phyloP scores from a whole-genome alignment of 257 asterid species.

The Craterostigma plantagineum region DNA sequence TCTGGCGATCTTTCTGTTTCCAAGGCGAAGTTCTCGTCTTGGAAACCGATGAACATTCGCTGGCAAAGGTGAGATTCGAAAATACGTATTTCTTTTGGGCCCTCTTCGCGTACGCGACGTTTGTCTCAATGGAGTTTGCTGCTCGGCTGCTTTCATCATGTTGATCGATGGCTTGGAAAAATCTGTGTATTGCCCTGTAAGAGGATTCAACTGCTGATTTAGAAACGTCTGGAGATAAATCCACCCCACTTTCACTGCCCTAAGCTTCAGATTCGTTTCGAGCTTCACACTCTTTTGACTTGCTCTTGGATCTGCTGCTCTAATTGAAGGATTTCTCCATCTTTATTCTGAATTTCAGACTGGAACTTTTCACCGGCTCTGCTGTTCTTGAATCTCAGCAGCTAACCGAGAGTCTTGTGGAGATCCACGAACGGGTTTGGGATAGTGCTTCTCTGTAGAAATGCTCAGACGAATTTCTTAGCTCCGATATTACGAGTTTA shows the following conservation, averaged over 20 bases:
- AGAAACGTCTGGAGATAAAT: slow-evolving; percentile 62
- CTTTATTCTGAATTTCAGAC: slow-evolving; percentile 94
- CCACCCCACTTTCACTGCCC: slow-evolving; percentile 40
- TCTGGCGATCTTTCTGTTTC: slow-evolving; percentile 18
- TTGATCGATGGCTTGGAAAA: slow-evolving; percentile 96
- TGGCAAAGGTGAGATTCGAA: slow-evolving; percentile 91
- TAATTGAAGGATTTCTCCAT: slow-evolving; percentile 62
- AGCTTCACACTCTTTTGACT: slow-evolving; percentile 72
- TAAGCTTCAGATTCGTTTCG: slow-evolving; percentile 86
- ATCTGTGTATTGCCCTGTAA: slow-evolving; percentile 72
- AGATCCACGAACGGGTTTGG: slow-evolving; percentile 75
- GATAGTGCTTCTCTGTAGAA: slow-evolving; percentile 89
- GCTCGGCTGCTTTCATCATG: slow-evolving; percentile 99
- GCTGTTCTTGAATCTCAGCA: slow-evolving; percentile 97
- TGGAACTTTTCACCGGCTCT: slow-evolving; percentile 83
- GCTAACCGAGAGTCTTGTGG: slow-evolving; percentile 96
- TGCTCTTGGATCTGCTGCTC: slow-evolving; percentile 96
- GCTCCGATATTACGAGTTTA: slow-evolving; percentile 87
- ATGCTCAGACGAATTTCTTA: slow-evolving; percentile 82
- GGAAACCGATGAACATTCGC: slow-evolving; percentile 84
- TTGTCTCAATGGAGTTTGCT: slow-evolving; percentile 76
- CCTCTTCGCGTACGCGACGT: slow-evolving; percentile 59
- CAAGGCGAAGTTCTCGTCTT: slow-evolving; percentile 54
- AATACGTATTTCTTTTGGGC: slow-evolving; percentile 96
- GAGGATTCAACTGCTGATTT: slow-evolving; percentile 66